Base-by-base conservation (phyloP, 2,329 filamentous ascomycete genomes). In the Dactylellina parvicollis region DNA sequence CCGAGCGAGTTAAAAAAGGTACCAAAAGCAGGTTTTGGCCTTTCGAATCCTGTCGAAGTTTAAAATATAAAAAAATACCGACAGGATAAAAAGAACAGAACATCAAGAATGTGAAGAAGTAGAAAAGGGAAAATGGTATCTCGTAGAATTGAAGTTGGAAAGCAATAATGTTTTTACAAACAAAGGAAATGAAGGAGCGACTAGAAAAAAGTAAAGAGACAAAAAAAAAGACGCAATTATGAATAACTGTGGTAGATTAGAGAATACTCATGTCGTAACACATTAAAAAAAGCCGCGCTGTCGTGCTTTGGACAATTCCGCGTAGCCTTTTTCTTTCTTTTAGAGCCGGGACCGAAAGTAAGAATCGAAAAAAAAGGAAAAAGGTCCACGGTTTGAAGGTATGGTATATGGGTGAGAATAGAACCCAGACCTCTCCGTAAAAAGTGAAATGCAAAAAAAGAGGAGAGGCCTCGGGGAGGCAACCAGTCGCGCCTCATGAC, bases 191-290 rank as follows among this genome's bases (percentile, higher is more conserved):
- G 40, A 52, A 57, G 16, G 52, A 47, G 44, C 14, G 28, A 3
- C 38, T 14, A 22, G 52, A 38, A 42, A 12, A 50, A 44, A 18
- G 40, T 22, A 30, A 18, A 44, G 26, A 54, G 32, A 46, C 1
- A 30, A 54, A 18, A 47, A 47, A 55, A 30, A 30, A 32, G 22
- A 9, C 26, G 16, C 5, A 36, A 54, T 66, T 66, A 66, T 28
- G 52, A 49, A 28, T 16, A 22, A n/a, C 44, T 32, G 44, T 52
- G 30, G 18, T 18, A 59, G 30, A 40, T 67, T 40, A 59, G 44
- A 67, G 44, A 59, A 59, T 50, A 59, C 47, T 61, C 64, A 55
- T 60, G 54, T 69, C 64, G 44, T 69, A 61, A 69, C 55, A 69
- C 64, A 49, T 69, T 32, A 69, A n/a, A n/a, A n/a, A n/a, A n/a